Evolutionary conservation across 306 rosid species (phyloP), one percentile per base, ranked within the genome.

Genomic region (Vachellia pachyceras): DNA sequence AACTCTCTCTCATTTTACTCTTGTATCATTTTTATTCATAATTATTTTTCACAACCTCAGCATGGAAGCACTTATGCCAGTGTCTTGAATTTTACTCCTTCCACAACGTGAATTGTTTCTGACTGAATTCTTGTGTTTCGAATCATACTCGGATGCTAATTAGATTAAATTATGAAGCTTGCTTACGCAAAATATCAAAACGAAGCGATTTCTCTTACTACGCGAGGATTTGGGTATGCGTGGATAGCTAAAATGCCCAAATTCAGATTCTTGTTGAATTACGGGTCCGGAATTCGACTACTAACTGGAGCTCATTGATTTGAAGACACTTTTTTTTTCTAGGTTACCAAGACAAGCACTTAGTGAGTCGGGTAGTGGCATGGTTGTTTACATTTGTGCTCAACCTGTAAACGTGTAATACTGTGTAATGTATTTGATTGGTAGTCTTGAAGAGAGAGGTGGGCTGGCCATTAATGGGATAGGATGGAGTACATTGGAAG

Each of bases 71-170:
- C 39, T 67, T 35, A 37, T 35, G 44, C 18, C 47, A 9, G 35
- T 64, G 73, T 45, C 41, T 64, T 45, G 41, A 54, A 52, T 52
- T 52, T 67, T 35, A n/a, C 70, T 25, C 40, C 40, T 70, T 80
- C 17, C 25, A 33, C 36, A 12, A 23, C 68, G 11, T 63, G 15
- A 57, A 25, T 54, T 72, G 39, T 44, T 79, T 57, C 6, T 11
- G 33, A 37, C 77, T 14, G 33, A 73, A 71, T 47, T 5, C 49
- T 49, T 60, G 55, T 72, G 20, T n/a, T 39, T 22, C 13, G n/a
- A 71, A 70, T 46, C 67, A 23, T 60, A 11, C 7, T 25, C 37
- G 14, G 67, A 60, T 60, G 37, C 37, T 25, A 60, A 10, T 25
- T 60, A 25, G 33, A 9, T 55, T n/a, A 20, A 55, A 60, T 6